These are phyloP conservation scores for Phytophthora megakarya DNA, from an alignment of 352 stramenopile genomes.

Conservation along the genomic window DNA sequence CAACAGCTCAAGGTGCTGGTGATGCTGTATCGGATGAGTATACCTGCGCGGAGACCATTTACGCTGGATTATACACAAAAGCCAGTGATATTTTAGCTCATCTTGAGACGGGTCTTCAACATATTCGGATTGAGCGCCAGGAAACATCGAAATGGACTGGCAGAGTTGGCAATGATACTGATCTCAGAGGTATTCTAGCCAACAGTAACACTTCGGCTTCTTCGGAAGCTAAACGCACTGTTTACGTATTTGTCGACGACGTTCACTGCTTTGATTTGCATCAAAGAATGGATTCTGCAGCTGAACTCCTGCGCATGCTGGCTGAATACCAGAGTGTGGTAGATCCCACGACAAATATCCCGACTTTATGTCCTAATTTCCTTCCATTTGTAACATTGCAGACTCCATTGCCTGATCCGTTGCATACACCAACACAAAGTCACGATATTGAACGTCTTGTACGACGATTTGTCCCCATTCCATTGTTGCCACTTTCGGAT, in stretches of 20 bases:
- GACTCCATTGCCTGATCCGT: not conserved
- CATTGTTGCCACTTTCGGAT: conserved; percentile 40
- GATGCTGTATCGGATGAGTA: not conserved
- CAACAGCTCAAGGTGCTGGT: not conserved
- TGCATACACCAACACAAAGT: not conserved
- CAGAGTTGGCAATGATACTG: not conserved
- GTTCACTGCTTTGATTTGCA: conserved; percentile 45
- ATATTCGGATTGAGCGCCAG: conserved; percentile 17
- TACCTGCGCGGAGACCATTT: conserved; percentile 6
- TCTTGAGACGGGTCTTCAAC: conserved; percentile 28
- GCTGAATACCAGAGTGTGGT: conserved; percentile 47
- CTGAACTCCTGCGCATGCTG: conserved; percentile 59
- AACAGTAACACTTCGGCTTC: not conserved
- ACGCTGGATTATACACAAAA: conserved; percentile 24
- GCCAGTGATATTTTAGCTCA: conserved; percentile 25
- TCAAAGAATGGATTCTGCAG: conserved; percentile 33
- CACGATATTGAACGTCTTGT: conserved; percentile 36
- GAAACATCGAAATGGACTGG: not conserved
- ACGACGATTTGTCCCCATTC: conserved; percentile 42
- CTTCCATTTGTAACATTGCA: conserved; percentile 42
- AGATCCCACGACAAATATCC: conserved; percentile 38
- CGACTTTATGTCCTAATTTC: conserved; percentile 33
- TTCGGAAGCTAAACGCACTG: not conserved
- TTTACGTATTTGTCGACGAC: conserved; percentile 69
- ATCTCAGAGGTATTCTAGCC: not conserved